Evolutionary conservation across 495 filamentous ascomycete genomes (phyloP).

Genomic region (Podospora comata): DNA sequence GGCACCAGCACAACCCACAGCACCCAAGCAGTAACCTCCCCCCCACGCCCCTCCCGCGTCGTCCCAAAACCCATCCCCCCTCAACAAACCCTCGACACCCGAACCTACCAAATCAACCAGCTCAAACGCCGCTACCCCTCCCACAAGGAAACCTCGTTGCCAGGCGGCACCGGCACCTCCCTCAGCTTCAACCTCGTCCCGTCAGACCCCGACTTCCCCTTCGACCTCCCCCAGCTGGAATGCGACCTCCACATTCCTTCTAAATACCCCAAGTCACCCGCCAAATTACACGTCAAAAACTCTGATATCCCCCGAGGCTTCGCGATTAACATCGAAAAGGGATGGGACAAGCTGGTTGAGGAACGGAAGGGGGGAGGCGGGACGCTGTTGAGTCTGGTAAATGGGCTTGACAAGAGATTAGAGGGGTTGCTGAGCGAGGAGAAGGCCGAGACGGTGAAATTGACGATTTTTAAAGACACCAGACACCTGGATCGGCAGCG

Average conservation of each 20-base stretch:
- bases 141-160: slow-evolving; percentile 50
- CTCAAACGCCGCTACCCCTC: slow-evolving; percentile 68
- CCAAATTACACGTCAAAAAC: slow-evolving; percentile 66
- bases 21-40: slow-evolving; percentile 40
- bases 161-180: slow-evolving; percentile 49
- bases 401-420: slow-evolving; percentile 69
- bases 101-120: slow-evolving; percentile 75
- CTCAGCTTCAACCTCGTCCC: slow-evolving; percentile 65
- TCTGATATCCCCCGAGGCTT: slow-evolving; percentile 75
- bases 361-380: slow-evolving; percentile 39
- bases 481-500: slow-evolving; percentile 35
- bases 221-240: slow-evolving; percentile 67
- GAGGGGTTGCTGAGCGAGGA: slow-evolving; percentile 68
- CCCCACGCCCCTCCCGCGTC: slow-evolving; percentile 42
- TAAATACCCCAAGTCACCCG: slow-evolving; percentile 56
- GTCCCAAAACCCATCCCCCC: slow-evolving; percentile 64
- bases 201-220: slow-evolving; percentile 87
- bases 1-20: slow-evolving; percentile 15
- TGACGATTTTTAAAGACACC: slow-evolving; percentile 64
- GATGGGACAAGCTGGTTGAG: slow-evolving; percentile 67
- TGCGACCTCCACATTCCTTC: slow-evolving; percentile 68
- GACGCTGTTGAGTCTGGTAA: slow-evolving; percentile 60
- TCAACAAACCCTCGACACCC: slow-evolving; percentile 62
- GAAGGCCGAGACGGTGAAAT: slow-evolving; percentile 74
- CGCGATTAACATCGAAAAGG: slow-evolving; percentile 74